phyloP scores from a whole-genome alignment of 805 yeast species.

The Zygosaccharomyces pseudorouxii region DNA sequence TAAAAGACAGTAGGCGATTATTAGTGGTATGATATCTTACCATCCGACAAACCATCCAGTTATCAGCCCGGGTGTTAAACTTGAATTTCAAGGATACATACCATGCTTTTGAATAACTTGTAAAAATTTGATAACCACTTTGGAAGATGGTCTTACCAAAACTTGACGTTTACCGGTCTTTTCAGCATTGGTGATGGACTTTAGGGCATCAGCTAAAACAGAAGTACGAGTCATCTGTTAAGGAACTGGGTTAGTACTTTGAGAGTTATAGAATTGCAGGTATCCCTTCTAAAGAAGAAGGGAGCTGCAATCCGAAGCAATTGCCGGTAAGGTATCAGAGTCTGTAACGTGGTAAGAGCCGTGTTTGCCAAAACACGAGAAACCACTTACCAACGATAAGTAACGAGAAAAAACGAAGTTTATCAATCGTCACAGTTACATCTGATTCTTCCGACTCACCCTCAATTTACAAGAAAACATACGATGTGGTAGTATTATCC shows the following conservation, averaged over 20 bases:
- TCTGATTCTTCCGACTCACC: constrained; percentile 5
- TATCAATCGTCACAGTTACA: constrained; percentile 1
- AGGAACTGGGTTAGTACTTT: constrained; percentile 8
- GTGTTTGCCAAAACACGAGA: constrained; percentile 2
- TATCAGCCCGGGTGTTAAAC: constrained; percentile 75
- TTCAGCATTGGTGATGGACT: constrained; percentile 97
- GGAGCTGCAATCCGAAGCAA: constrained; percentile 1
- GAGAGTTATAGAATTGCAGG: constrained; percentile 4
- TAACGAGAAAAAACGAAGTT: not conserved
- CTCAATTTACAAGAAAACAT: constrained; percentile 4
- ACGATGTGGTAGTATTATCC: not conserved
- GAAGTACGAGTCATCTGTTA: constrained; percentile 91
- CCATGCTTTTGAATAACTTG: constrained; percentile 98
- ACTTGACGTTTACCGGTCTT: constrained; percentile 99
- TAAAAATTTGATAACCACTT: constrained; percentile 93
- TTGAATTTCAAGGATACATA: constrained; percentile 19
- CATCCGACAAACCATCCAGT: constrained; percentile 92
- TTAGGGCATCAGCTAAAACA: constrained; percentile 96
- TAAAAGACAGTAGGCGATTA: constrained; percentile 96
- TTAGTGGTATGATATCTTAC: constrained; percentile 22
- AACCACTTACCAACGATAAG: not conserved
- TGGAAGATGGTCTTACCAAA: constrained; percentile 94
- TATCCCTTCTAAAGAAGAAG: not conserved
- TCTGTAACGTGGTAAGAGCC: constrained; percentile 6
- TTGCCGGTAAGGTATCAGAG: constrained; percentile 6